Evolutionary conservation across 441 rosid genomes (phyloP), one percentile per base, ranked within the genome.

Genomic region (Raphanus hybrid): DNA sequence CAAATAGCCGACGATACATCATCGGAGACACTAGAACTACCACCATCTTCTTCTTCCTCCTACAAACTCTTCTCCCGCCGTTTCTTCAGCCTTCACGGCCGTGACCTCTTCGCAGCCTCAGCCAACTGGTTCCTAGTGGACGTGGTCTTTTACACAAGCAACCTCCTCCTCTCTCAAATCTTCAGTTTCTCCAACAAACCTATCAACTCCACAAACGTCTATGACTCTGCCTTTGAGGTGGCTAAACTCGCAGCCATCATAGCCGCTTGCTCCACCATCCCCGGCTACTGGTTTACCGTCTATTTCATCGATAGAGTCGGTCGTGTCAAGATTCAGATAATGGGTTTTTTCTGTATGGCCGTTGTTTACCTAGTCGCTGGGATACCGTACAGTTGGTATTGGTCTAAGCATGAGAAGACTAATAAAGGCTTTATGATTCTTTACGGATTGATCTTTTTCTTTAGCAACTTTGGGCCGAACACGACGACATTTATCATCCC

Each of bases 401-500:
- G 89, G 97, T 39, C 78, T n/a, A 12, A 48, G 0, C 12, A 79
- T 1, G 71, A 50, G 1, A 55, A 64, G 48, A 18, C 8, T 70
- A 70, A 79, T 10, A 75, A 58, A 70, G 88, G 84, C 1, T 89
- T 90, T 72, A 60, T 88, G 72, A 43, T 85, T 66, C 68, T 91
- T 0, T 91, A 88, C 3, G 88, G 83, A 3, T 80, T 87, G 3
- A 82, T 88, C 0, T 91, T 85, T 76, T 88, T 89, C 87, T 93
- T 90, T 39, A 83, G 92, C 20, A 88, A 90, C 69, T 89, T 88
- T n/a, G 95, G 98, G 29, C 98, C 95, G 2, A 90, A 93, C 69
- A 86, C 93, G 1, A 91, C 98, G 3, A 91, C 98, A 0, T 93
- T 90, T 67, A 90, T 93, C 0, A 85, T 91, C 32, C 98, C 98